Evolutionary conservation across 2,329 filamentous ascomycete genomes (phyloP), one percentile per base, ranked within the genome.

Genomic region (Nothophaeocryptopus gaeumannii): DNA sequence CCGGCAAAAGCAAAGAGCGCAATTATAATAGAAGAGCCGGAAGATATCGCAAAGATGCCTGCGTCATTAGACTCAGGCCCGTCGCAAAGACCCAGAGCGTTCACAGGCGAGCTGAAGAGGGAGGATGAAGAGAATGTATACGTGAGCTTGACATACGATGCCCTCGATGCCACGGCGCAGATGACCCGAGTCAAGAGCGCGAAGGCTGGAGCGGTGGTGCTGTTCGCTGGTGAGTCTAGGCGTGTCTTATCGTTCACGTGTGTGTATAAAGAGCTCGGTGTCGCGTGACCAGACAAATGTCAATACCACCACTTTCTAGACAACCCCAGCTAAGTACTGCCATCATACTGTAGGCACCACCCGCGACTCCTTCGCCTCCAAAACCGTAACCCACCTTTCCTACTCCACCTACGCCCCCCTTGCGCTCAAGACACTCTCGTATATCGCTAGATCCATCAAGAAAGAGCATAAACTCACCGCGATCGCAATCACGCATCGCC

Each of bases 401-500:
- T 95, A 95, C 72, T 82, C 82, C 13, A 81, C 88, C 8, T 95
- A 95, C 70, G 73, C 77, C 10, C 80, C 84, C 2, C 78, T 85
- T 9, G 88, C 88, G 12, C 76, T 92, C 5, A 75, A 78, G 33
- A 85, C 85, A 1, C 83, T 93, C 73, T 72, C 83, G 38, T 64
- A 69, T 14, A 89, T 93, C 60, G 82, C 82, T 35, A 71, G 74
- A 5, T 68, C 74, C 3, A 70, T 91, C 3, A 69, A 71, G 12
- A 63, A 70, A 9, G 83, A 82, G 58, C 83, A 95, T 67, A 72
- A 69, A 1, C 78, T 96, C 13, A 79, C 81, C 33, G 86, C 82
- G 7, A 83, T 97, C 51, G 83, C 86, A 42, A 87, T 97, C 68
- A 77, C 87, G 11, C 93, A 97, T 72, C 82, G 92, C 3, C 77